Base-by-base conservation (phyloP, 2,329 filamentous ascomycete species). In the Aspergillus chevalieri region DNA sequence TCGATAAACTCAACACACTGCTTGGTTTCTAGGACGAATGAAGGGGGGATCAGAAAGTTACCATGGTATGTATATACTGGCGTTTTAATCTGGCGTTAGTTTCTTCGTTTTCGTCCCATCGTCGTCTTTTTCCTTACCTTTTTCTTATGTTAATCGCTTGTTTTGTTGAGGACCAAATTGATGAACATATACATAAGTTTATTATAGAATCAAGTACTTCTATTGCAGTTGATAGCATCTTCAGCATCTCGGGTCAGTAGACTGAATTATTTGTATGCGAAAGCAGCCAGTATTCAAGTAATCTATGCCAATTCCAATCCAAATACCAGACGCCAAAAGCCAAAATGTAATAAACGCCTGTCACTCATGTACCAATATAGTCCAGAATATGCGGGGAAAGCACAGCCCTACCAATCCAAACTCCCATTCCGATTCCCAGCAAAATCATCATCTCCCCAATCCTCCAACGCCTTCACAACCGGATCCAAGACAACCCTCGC, bases 401-500 rank as follows among this genome's bases (percentile, higher is more conserved):
- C 15, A 36, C 14, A 4, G 17, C 7, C 9, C 38, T 36, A 73
- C 71, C 71, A 74, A 47, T 69, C 65, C 53, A 73, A 56, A 2
- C 45, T 62, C 24, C 58, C 59, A 41, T 69, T 63, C 6, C 3
- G 3, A 12, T 10, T 30, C 26, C 26, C 26, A 30, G 10, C 10
- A 30, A 30, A 30, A 30, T 30, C 3, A 12, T 30, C 26, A 30
- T 30, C 26, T 10, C 62, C 61, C 28, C 56, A 61, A 38, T 61
- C 59, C 54, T 71, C 65, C 50, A 75, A 56, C 6, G 66, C 39
- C 17, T 64, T 61, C 30, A 70, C 54, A 1, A 72, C 64, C 38
- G 73, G 70, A 21, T 57, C 62, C 48, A 74, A 51, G 14, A 63
- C 57, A 9, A 65, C 65, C 55, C 57, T 64, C 3, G 64, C 66